Percentiles rank a stretch among this genome's conserved stretches.
These are phyloP conservation scores for Trichophyton benhamiae DNA, from an alignment of 2,329 filamentous ascomycete species.

Conservation along the genomic window DNA sequence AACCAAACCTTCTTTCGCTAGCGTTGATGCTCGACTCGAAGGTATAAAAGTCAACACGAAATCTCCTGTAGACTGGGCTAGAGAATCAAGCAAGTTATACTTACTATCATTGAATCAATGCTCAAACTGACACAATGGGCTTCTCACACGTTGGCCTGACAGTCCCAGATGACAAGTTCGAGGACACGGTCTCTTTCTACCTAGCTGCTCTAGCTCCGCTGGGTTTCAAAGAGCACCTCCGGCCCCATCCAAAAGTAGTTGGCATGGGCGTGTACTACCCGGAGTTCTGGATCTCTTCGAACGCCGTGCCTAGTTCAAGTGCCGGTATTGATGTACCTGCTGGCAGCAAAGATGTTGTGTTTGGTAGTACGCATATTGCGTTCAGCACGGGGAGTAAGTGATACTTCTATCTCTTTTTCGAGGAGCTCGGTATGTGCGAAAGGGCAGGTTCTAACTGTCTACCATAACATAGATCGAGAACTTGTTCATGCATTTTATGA, in stretches of 20 bases:
- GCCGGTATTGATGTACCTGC: constrained; percentile 5
- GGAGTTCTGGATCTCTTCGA: constrained; percentile 21
- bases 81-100: neutral
- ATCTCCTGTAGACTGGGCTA: neutral
- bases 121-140: constrained; percentile 27
- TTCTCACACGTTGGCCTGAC: constrained; percentile 20
- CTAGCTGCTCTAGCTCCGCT: constrained; percentile 20
- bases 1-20: neutral
- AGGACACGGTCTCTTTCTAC: constrained; percentile 21
- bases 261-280: constrained; percentile 21
- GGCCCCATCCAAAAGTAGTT: constrained; percentile 18
- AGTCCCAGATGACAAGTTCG: constrained; percentile 20
- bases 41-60: neutral
- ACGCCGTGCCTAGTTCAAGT: constrained; percentile 4
- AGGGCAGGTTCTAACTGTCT: neutral
- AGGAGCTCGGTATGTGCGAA: neutral
- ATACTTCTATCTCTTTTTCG: too few species aligned
- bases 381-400: constrained; percentile 18
- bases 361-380: constrained; percentile 17
- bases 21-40: neutral
- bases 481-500: constrained; percentile 37
- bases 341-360: constrained; percentile 4
- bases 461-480: constrained; percentile 23
- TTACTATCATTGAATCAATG: neutral
- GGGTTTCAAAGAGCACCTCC: constrained; percentile 20